A percentile compares a stretch with the other conserved stretches of the same genome.
These are phyloP conservation scores for Naganishia friedmannii DNA, from an alignment of 768 basidiomycete genomes.

Conservation along the genomic window DNA sequence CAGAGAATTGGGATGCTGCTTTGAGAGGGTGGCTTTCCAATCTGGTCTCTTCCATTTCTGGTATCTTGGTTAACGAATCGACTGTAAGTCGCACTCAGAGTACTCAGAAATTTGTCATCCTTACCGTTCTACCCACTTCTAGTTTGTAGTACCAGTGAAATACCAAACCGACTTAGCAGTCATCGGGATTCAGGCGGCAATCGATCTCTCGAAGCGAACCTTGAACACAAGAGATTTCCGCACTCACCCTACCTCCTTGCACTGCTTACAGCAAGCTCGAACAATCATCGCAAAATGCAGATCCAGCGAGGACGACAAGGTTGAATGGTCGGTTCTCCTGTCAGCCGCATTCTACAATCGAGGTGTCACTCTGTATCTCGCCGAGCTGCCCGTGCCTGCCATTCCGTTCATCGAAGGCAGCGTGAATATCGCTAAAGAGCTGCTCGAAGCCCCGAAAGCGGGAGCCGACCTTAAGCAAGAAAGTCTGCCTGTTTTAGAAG, in stretches of 20 bases:
- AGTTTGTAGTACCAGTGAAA: not conserved
- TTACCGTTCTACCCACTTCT: not conserved
- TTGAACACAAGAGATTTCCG: constrained; percentile 8
- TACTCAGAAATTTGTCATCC: too few species aligned
- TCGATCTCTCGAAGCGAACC: constrained; percentile 9
- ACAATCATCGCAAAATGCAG: not conserved
- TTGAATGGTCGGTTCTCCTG: constrained; percentile 46
- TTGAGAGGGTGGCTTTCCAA: not conserved
- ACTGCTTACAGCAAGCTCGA: not conserved
- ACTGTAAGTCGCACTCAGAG: not conserved
- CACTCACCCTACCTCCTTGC: constrained; percentile 7
- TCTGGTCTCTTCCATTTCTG: constrained; percentile 4
- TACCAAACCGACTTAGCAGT: constrained; percentile 13
- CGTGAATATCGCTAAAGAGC: constrained; percentile 60
- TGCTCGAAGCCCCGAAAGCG: constrained; percentile 49
- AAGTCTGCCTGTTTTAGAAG: constrained; percentile 56
- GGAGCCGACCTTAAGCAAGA: constrained; percentile 40
- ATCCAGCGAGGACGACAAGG: constrained; percentile 22
- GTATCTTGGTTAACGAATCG: not conserved
- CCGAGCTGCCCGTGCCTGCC: constrained; percentile 60
- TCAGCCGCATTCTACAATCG: constrained; percentile 47
- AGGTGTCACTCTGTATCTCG: constrained; percentile 61
- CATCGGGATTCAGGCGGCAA: constrained; percentile 17
- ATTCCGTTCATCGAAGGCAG: constrained; percentile 66
- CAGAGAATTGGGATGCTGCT: not conserved